phyloP scores from a whole-genome alignment of 495 filamentous ascomycete genomes.

The Pyronema domesticum region DNA sequence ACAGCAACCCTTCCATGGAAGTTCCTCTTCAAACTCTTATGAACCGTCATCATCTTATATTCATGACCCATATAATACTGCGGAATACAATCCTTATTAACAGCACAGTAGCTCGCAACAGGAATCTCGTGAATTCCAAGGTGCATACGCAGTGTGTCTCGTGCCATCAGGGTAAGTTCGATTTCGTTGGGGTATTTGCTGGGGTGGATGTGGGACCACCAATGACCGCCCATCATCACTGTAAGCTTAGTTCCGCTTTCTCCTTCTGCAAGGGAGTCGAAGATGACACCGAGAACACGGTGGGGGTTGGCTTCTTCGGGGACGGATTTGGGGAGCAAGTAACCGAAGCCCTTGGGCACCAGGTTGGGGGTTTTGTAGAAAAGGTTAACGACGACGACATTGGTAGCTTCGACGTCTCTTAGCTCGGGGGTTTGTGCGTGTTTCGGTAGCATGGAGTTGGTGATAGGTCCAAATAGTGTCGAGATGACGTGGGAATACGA shows the following conservation, averaged over 20 bases:
- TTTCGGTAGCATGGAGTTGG: constrained; percentile 27
- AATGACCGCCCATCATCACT: constrained; percentile 89
- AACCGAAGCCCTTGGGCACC: constrained; percentile 64
- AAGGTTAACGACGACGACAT: constrained; percentile 81
- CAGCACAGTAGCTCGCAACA: constrained; percentile 34
- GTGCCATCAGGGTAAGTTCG: constrained; percentile 45
- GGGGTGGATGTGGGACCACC: constrained; percentile 45
- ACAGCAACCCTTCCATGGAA: constrained; percentile 52
- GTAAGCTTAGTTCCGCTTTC: constrained; percentile 65
- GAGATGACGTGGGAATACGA: constrained; percentile 44
- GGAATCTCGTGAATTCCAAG: constrained; percentile 46
- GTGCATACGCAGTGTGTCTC: constrained; percentile 49
- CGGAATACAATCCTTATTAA: constrained; percentile 70
- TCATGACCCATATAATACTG: constrained; percentile 72
- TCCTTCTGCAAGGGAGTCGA: constrained; percentile 52
- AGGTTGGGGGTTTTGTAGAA: constrained; percentile 53
- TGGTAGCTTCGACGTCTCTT: constrained; percentile 43
- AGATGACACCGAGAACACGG: constrained; percentile 71
- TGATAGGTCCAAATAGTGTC: constrained; percentile 39
- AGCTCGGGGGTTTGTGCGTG: constrained; percentile 26
- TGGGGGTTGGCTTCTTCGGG: constrained; percentile 62
- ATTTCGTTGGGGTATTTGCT: constrained; percentile 33
- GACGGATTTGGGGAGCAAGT: constrained; percentile 62
- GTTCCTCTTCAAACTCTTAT: constrained; percentile 33
- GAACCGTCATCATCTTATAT: constrained; percentile 39